phyloP scores from a whole-genome alignment of 192 early-diverging fungal species.

The Lunasporangiospora selenospora region DNA sequence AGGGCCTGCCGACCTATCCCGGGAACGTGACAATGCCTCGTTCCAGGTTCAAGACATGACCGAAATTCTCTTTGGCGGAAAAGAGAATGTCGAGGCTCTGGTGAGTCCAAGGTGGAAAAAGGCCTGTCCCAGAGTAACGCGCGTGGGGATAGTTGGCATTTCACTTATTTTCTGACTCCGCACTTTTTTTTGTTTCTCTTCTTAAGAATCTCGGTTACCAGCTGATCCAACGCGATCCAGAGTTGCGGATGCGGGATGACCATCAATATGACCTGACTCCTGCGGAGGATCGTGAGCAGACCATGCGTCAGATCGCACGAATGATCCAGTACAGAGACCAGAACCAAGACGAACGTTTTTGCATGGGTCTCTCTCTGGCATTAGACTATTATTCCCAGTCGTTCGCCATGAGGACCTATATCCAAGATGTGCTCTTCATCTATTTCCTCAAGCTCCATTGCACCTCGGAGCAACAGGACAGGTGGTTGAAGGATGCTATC shows the following conservation, averaged over 20 bases:
- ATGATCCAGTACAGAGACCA: conserved; percentile 19
- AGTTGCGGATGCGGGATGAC: conserved; percentile 47
- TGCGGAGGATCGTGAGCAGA: conserved; percentile 57
- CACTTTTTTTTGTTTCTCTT: not conserved
- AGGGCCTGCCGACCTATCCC: conserved; percentile 52
- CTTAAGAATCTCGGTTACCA: conserved; percentile 42
- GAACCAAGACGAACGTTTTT: conserved; percentile 36
- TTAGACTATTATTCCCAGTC: conserved; percentile 55
- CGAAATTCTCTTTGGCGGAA: conserved; percentile 45
- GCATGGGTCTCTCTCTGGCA: conserved; percentile 29
- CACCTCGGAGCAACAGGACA: conserved; percentile 54
- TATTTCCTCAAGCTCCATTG: conserved; percentile 58
- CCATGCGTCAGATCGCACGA: conserved; percentile 58
- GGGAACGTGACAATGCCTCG: conserved; percentile 55
- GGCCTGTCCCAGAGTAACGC: too few species aligned
- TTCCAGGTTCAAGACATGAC: conserved; percentile 58
- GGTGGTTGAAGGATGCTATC: conserved; percentile 56
- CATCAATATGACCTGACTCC: conserved; percentile 52
- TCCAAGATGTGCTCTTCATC: conserved; percentile 61
- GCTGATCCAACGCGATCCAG: conserved; percentile 59
- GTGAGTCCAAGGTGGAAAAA: too few species aligned
- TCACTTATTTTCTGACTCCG: not conserved
- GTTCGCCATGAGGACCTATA: conserved; percentile 65
- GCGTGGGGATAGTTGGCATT: too few species aligned
- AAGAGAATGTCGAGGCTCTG: conserved; percentile 50